Base-by-base conservation (phyloP, 2,329 filamentous ascomycete genomes). In the Cytospora chrysosperma region DNA sequence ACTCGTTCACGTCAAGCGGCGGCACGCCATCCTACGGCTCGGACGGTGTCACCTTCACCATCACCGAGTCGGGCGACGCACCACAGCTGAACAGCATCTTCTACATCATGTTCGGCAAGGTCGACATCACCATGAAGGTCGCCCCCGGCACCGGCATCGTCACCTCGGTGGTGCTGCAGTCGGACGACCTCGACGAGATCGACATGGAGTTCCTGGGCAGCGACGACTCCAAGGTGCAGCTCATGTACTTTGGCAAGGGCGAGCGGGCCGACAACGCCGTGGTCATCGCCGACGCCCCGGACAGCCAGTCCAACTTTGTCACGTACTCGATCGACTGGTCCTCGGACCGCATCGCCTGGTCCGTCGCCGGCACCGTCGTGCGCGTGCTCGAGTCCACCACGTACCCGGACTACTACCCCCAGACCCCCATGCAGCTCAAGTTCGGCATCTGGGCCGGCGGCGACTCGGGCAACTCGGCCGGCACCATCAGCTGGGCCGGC, bases 101-200 rank as follows among this genome's bases (percentile, higher is more conserved):
- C 85, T 98, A 97, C 82, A 97, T 99, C 79, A 98, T 99, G 95
- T 99, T 97, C 75, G 95, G 95, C 69, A 90, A 89, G 67, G 91
- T 97, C 72, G 90, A 96, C 68, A 86, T 93, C 69, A 88, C 86
- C 34, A 84, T 97, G 80, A 93, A 94, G 77, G 88, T 92, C 28
- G 93, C 95, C 12, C 89, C 93, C 0, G 95, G 95, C 9, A 88
- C 86, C 12, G 95, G 95, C 65, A 97, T 99, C 70, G 93, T 99
- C 68, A 97, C 92, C 75, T 95, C 92, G 53, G 84, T 95, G 15
- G 92, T 99, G 10, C 81, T 99, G 68, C 89, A 96, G 77, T 97
- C 93, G 17, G 94, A 98, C 75, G 85, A 86, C 71, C 84, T 97
- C 52, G 95, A 99, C 76, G 95, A 99, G 79, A 96, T 99, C 72